Conservation (phyloP, 805 yeast species). For the Yarrowia bubula region DNA sequence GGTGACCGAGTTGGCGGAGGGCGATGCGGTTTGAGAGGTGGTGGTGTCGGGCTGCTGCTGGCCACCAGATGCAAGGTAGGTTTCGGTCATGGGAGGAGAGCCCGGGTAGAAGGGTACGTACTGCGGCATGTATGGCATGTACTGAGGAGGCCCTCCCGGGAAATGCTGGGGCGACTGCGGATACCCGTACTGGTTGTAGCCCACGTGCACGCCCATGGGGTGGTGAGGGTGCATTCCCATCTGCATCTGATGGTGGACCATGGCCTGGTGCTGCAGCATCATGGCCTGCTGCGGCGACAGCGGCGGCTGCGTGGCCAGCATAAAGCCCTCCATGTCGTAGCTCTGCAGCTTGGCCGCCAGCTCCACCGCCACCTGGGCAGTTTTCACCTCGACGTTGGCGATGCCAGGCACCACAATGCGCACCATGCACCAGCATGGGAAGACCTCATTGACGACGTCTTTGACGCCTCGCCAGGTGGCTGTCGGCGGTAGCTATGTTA, state of each 20-base stretch:
- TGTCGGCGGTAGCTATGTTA: constrained; percentile 15
- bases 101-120: constrained; percentile 21
- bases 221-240: constrained; percentile 10
- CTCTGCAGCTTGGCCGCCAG: constrained; percentile 9
- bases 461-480: constrained; percentile 24
- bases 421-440: constrained; percentile 26
- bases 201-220: constrained; percentile 13
- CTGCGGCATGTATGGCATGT: constrained; percentile 9
- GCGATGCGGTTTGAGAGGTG: constrained; percentile 20
- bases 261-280: constrained; percentile 23
- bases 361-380: constrained; percentile 16
- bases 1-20: constrained; percentile 28
- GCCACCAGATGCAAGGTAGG: constrained; percentile 15
- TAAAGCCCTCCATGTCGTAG: constrained; percentile 8
- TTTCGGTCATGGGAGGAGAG: constrained; percentile 12
- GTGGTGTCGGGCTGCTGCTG: constrained; percentile 4
- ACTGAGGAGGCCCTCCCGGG: not conserved
- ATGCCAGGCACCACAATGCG: constrained; percentile 24
- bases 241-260: constrained; percentile 21
- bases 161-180: constrained; percentile 20
- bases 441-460: constrained; percentile 17
- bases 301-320: constrained; percentile 13
- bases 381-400: constrained; percentile 18
- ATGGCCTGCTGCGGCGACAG: constrained; percentile 1
- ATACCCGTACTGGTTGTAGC: constrained; percentile 8